Conservation (phyloP, 2,329 filamentous ascomycete genomes). For the Fusarium anguioides region DNA sequence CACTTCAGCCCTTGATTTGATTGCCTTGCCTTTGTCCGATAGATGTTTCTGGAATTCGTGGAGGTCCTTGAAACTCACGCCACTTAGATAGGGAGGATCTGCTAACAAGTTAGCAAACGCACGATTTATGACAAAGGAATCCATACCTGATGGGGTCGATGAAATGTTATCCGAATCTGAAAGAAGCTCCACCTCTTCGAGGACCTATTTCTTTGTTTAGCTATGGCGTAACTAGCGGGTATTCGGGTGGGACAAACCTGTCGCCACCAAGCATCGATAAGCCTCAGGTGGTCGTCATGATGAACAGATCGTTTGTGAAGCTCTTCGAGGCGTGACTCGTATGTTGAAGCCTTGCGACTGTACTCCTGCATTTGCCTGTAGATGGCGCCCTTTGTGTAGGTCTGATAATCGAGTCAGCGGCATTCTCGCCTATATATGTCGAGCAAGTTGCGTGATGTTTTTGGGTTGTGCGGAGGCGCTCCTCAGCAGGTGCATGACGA, state of each 20-base stretch:
- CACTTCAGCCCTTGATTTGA: conserved; percentile 77
- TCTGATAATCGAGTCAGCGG: conserved; percentile 48
- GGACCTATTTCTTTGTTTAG: conserved; percentile 56
- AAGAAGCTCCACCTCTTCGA: conserved; percentile 73
- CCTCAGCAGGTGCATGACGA: conserved; percentile 35
- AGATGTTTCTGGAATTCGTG: conserved; percentile 86
- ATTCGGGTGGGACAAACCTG: conserved; percentile 70
- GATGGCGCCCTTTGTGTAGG: conserved; percentile 85
- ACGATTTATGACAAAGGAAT: background rate
- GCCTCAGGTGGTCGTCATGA: conserved; percentile 92
- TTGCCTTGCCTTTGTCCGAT: conserved; percentile 77
- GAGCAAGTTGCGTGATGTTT: conserved; percentile 39
- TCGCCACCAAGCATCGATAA: conserved; percentile 92
- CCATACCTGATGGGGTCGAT: conserved; percentile 43
- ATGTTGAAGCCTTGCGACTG: conserved; percentile 85
- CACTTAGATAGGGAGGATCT: conserved; percentile 68
- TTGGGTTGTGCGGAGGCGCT: conserved; percentile 33
- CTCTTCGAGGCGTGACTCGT: conserved; percentile 85
- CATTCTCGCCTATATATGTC: conserved; percentile 31
- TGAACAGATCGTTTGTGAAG: conserved; percentile 80
- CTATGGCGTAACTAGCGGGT: background rate
- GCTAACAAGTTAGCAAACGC: conserved; percentile 44
- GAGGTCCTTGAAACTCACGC: conserved; percentile 70
- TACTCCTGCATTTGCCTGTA: conserved; percentile 98
- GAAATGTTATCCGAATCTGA: conserved; percentile 57